phyloP scores from a whole-genome alignment of 192 early-diverging fungal species.

The Backusella australiensis region DNA sequence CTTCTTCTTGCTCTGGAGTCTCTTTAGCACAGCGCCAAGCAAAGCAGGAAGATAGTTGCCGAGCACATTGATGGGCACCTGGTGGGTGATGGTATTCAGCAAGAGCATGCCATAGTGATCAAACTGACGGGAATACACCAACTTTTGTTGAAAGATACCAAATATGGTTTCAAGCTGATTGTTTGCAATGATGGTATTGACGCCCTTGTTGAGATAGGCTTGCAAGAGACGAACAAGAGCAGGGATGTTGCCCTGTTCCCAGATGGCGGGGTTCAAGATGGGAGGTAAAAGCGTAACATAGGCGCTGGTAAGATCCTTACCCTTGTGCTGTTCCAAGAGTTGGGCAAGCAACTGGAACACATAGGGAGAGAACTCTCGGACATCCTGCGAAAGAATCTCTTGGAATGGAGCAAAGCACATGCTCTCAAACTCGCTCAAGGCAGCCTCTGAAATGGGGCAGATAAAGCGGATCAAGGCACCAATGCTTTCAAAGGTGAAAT shows the following conservation, averaged over 20 bases:
- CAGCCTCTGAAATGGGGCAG: constrained; percentile 63
- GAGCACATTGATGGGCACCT: constrained; percentile 60
- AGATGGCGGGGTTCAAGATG: constrained; percentile 81
- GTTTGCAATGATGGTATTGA: constrained; percentile 62
- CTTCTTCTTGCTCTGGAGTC: constrained; percentile 50
- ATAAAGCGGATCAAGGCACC: constrained; percentile 84
- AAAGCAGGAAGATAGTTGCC: constrained; percentile 49
- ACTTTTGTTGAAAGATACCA: constrained; percentile 87
- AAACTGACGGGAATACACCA: constrained; percentile 79
- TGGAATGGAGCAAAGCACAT: constrained; percentile 90
- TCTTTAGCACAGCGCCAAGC: constrained; percentile 41
- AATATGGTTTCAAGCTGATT: constrained; percentile 80
- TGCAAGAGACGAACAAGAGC: constrained; percentile 88
- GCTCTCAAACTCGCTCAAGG: constrained; percentile 80
- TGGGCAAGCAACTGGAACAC: constrained; percentile 95
- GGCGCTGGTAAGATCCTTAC: constrained; percentile 57
- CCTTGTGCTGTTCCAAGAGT: constrained; percentile 75
- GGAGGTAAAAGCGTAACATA: constrained; percentile 77
- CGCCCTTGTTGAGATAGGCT: constrained; percentile 79
- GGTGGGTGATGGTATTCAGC: constrained; percentile 72
- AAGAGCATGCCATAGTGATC: constrained; percentile 88
- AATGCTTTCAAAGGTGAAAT: constrained; percentile 94
- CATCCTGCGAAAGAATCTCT: constrained; percentile 79
- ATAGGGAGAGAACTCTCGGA: constrained; percentile 93
- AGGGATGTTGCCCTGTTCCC: constrained; percentile 94